Base-by-base conservation (phyloP, 352 stramenopile genomes). In the Phytopythium montanum region DNA sequence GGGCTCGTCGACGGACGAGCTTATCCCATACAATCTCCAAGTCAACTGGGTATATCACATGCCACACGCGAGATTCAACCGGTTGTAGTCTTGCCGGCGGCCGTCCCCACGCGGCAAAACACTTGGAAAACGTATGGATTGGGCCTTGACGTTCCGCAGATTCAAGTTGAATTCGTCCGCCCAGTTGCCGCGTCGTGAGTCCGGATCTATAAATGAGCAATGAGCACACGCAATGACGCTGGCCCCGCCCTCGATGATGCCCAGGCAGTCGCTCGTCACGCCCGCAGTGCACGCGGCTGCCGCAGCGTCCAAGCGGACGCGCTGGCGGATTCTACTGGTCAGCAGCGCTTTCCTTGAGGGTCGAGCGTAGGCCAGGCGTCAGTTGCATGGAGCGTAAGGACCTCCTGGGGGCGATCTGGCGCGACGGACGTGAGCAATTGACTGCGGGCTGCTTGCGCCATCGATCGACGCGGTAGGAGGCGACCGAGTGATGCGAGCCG, bases 21-120 rank as follows among this genome's bases (percentile, higher is more conserved):
- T 18, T 53, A n/a, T 2, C 46, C 14, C 28, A 55, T 55, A 55
- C 28, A 42, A 23, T 42, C 23, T 14, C 18, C 49, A 41, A 55
- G 49, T 55, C 13, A n/a, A 55, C 29, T 55, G 49, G 49, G 49
- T 39, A 55, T 55, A 55, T 55, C 49, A 42, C 49, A 55, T 55
- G 49, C 49, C 16, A 18, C 39, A n/a, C 7, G 42, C 28, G 28
- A 55, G 49, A 55, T 55, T 55, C 49, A 55, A 55, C 49, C 48
- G 38, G 48, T 36, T 54, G 48, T 36, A 19, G 26, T 33, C 19
- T 39, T 4, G 48, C 31, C 26, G 48, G 6, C 19, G 13, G 3
- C 38, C 14, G 21, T n/a, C n/a, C n/a, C n/a, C n/a, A 21, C 21
- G 38, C 2, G 38, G 14, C 14, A 2, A 21, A 44, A 44, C 16